Evolutionary conservation across 345 rosid species (phyloP).

Genomic region (Stellera chamaejasme): DNA sequence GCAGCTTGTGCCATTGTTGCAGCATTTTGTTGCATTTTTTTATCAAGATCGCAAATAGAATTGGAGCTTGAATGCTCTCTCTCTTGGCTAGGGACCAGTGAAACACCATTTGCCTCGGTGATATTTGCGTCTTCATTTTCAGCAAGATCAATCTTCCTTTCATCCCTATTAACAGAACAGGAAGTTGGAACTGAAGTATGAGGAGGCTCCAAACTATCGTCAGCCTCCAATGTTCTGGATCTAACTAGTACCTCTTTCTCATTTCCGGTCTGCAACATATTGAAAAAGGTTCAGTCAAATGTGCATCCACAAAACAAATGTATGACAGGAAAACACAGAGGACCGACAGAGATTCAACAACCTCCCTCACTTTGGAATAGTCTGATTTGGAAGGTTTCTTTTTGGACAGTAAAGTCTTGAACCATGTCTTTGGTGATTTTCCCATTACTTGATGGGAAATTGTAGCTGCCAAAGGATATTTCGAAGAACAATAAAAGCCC

Average conservation of each 20-base stretch:
- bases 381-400: slow-evolving; percentile 70
- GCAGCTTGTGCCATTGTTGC: slow-evolving; percentile 92
- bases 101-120: slow-evolving; percentile 25
- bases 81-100: slow-evolving; percentile 26
- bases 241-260: slow-evolving; percentile 43
- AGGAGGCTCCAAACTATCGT: slow-evolving; percentile 32
- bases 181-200: slow-evolving; percentile 26
- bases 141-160: slow-evolving; percentile 28
- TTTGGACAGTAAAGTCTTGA: slow-evolving; percentile 72
- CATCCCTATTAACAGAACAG: slow-evolving; percentile 25
- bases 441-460: slow-evolving; percentile 40
- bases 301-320: not conserved
- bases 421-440: slow-evolving; percentile 74
- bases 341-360: slow-evolving; percentile 9
- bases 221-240: slow-evolving; percentile 48
- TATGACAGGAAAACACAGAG: not conserved
- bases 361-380: slow-evolving; percentile 59
- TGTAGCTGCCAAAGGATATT: slow-evolving; percentile 18
- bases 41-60: slow-evolving; percentile 36
- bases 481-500: not conserved
- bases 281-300: not conserved
- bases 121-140: slow-evolving; percentile 34
- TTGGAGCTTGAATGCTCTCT: slow-evolving; percentile 22
- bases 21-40: slow-evolving; percentile 46
- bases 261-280: slow-evolving; percentile 34